Evolutionary conservation across 495 filamentous ascomycete genomes (phyloP).

Genomic region (Pseudomonodictys pantanalensis): DNA sequence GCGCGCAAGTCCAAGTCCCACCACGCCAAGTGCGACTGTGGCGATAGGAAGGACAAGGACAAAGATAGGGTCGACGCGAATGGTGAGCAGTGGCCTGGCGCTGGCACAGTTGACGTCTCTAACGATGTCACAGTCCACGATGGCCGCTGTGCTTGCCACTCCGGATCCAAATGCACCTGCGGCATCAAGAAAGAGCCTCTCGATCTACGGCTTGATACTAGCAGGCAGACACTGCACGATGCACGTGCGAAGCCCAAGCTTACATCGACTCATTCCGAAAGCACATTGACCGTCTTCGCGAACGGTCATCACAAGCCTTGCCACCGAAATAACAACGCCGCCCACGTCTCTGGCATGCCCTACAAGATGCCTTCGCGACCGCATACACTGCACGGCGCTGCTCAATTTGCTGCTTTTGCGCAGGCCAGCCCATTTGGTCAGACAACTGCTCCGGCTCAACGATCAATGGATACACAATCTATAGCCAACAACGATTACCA

Average conservation of each 20-base stretch:
- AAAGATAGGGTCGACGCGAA: conserved; percentile 53
- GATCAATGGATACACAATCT: conserved; percentile 28
- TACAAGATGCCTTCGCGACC: conserved; percentile 76
- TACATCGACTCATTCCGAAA: conserved; percentile 80
- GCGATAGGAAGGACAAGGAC: conserved; percentile 68
- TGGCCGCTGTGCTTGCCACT: conserved; percentile 69
- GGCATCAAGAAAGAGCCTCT: conserved; percentile 82
- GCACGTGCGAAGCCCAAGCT: conserved; percentile 67
- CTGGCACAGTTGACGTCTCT: conserved; percentile 41
- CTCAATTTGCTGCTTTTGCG: conserved; percentile 14
- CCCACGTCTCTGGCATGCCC: conserved; percentile 76
- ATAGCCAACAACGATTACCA: conserved; percentile 29
- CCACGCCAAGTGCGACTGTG: conserved; percentile 96
- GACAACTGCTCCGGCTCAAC: conserved; percentile 8
- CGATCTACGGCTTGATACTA: conserved; percentile 71
- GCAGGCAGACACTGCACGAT: conserved; percentile 49
- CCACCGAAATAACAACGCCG: conserved; percentile 82
- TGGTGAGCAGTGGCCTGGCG: conserved; percentile 55
- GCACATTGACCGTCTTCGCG: conserved; percentile 76
- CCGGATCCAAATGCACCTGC: conserved; percentile 90
- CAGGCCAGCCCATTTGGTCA: conserved; percentile 11
- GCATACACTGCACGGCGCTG: conserved; percentile 61
- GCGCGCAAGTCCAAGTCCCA: conserved; percentile 96
- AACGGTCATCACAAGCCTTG: conserved; percentile 93
- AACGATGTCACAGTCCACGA: conserved; percentile 60